Evolutionary conservation across 164 flowering plant species (phyloP).

Genomic region (Chimonanthus praecox): DNA sequence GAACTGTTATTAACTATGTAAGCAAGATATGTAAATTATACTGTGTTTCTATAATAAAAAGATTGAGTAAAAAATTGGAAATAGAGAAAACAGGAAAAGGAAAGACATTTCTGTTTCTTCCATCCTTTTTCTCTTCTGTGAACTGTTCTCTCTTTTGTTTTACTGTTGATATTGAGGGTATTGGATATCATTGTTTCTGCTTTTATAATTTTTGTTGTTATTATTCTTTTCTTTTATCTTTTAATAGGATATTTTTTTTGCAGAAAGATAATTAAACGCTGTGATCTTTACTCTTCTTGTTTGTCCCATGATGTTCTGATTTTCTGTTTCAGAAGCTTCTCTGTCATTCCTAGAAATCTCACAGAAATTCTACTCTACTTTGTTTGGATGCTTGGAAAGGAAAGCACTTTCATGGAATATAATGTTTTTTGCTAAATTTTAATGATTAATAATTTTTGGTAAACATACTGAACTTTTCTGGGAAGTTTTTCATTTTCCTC

Average conservation of each 20-base stretch:
- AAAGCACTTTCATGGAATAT: neutral
- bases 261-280: neutral
- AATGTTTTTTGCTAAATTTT: neutral
- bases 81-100: too few species aligned
- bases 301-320: neutral
- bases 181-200: neutral
- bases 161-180: neutral
- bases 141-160: neutral
- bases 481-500: neutral
- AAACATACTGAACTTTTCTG: neutral
- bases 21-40: neutral
- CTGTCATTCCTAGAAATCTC: neutral
- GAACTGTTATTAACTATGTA: neutral
- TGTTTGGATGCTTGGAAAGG: neutral
- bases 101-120: neutral
- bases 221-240: too few species aligned
- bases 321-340: neutral
- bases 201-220: too few species aligned
- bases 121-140: neutral
- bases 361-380: neutral
- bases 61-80: too few species aligned
- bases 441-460: neutral
- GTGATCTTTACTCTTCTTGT: neutral
- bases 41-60: too few species aligned
- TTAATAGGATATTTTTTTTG: too few species aligned